Conservation (phyloP, 2,329 filamentous ascomycete genomes). For the Xylaria polymorpha region DNA sequence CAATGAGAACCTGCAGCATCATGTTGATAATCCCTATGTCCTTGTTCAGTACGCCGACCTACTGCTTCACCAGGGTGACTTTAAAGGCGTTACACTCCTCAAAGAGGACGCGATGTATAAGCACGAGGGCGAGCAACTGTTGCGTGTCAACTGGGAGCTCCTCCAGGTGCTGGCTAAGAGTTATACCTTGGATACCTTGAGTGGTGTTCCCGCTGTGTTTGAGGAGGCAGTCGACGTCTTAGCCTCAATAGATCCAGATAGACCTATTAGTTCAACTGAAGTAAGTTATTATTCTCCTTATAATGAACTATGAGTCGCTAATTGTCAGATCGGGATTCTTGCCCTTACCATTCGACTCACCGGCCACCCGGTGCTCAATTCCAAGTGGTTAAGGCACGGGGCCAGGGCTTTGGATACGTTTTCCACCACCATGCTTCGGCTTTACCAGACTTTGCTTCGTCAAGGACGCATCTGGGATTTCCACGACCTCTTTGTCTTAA, state of each 20-base stretch:
- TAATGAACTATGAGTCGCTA: constrained; percentile 4
- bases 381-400: constrained; percentile 23
- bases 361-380: constrained; percentile 21
- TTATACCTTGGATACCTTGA: constrained; percentile 30
- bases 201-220: constrained; percentile 13
- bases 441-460: constrained; percentile 40
- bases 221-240: constrained; percentile 26
- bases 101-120: constrained; percentile 32
- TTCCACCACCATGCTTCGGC: neutral
- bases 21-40: constrained; percentile 44
- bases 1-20: constrained; percentile 38
- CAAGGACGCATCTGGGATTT: constrained; percentile 46
- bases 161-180: constrained; percentile 32
- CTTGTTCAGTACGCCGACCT: constrained; percentile 47
- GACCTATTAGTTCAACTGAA: constrained; percentile 33
- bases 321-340: constrained; percentile 39
- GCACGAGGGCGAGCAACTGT: constrained; percentile 2
- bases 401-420: constrained; percentile 8
- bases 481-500: constrained; percentile 38
- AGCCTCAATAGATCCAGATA: constrained; percentile 14
- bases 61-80: constrained; percentile 47
- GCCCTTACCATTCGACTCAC: constrained; percentile 33
- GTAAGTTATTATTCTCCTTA: constrained; percentile 16
- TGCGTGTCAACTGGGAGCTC: constrained; percentile 39
- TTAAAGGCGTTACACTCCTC: constrained; percentile 38